These are phyloP conservation scores for Stephania yunnanensis DNA, from an alignment of 164 flowering plant genomes.

Conservation along the genomic window DNA sequence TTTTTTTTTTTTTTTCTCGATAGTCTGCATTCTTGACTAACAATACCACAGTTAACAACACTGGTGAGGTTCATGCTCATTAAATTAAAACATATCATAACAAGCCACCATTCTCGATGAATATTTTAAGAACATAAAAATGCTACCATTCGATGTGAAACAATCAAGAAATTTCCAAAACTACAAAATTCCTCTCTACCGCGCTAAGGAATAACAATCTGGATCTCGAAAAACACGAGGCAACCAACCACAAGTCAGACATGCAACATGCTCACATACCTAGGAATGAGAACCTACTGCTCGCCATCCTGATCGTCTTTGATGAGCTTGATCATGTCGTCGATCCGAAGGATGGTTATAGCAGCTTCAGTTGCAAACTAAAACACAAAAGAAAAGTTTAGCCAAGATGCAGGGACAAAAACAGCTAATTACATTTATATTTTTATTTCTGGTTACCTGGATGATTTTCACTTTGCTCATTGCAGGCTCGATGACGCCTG, in stretches of 20 bases:
- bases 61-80: too few relatives aligned
- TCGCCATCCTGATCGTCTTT: slow-evolving; percentile 72
- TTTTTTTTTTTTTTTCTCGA: too few relatives aligned
- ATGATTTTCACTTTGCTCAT: slow-evolving; percentile 99
- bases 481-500: slow-evolving; percentile 97
- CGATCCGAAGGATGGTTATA: slow-evolving; percentile 93
- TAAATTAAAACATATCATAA: too few relatives aligned
- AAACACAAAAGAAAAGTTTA: background rate
- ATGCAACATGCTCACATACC: background rate
- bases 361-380: slow-evolving; percentile 99
- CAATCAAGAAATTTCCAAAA: background rate
- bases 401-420: background rate
- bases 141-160: background rate
- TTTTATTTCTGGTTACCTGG: slow-evolving; percentile 43
- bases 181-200: background rate
- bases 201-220: background rate
- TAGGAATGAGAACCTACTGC: slow-evolving; percentile 18
- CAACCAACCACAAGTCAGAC: background rate
- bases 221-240: background rate
- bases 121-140: background rate
- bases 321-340: slow-evolving; percentile 88
- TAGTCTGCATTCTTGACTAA: too few relatives aligned
- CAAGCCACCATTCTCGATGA: too few relatives aligned
- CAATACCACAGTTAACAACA: too few relatives aligned
- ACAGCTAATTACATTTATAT: background rate